Evolutionary conservation across 306 rosid genomes (phyloP), one percentile per base, ranked within the genome.

Genomic region (Vigna radiata): DNA sequence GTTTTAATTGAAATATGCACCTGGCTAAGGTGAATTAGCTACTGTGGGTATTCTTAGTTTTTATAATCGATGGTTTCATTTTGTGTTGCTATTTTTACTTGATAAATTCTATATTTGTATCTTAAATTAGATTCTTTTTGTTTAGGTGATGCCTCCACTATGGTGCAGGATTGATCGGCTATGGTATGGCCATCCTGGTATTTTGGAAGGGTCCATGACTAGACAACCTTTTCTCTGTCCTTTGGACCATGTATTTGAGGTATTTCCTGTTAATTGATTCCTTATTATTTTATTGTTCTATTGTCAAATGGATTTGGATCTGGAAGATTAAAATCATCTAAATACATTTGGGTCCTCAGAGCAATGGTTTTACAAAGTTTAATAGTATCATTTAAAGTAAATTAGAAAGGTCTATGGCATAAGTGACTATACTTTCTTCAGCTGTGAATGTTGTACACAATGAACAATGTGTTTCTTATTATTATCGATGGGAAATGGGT

Each of bases 121-220:
- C 79, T 70, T 78, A 47, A 75, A 60, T 58, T 36, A 27, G 77
- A 21, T 60, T 71, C 58, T 52, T 61, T 70, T 63, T 74, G 60
- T 80, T 73, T 81, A 95, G 97, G 97, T 92, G 76, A 87, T 95
- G 97, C 99, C 99, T 82, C 99, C 91, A 78, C 83, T 95, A 52
- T 95, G 99, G 99, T 95, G 99, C 89, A 91, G 97, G 84, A 83
- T 92, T 74, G 99, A 95, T 83, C 85, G 96, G 86, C 88, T 95
- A 15, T 95, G 97, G 99, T 95, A 88, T 88, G 79, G 88, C 47
- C 99, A 95, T 85, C 97, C 97, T 54, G 99, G 99, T 61, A 68
- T 89, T 77, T 85, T 95, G 74, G 89, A 86, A 78, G 99, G 99
- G 27, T 84, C 99, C 62, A 52, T 95, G 88, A 90, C 99, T 79